These are phyloP conservation scores for Colletotrichum ledebouriae DNA, from an alignment of 2,329 filamentous ascomycete genomes.

Conservation along the genomic window DNA sequence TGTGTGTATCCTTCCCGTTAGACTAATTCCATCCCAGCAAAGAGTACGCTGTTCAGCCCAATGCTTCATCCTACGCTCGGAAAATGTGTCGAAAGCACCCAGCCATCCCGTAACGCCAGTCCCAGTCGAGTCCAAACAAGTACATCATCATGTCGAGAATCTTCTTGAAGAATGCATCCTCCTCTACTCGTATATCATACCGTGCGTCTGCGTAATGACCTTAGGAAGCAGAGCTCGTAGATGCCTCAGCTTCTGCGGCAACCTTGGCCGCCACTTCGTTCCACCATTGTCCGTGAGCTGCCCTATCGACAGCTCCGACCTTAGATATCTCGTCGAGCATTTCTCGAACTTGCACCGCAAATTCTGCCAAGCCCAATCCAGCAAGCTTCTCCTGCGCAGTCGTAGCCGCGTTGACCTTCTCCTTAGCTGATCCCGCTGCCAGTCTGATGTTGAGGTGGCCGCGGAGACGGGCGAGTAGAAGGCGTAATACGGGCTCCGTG, in stretches of 20 bases:
- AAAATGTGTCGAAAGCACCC: conserved; percentile 29
- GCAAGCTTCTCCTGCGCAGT: conserved; percentile 78
- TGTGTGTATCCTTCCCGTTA: conserved; percentile 12
- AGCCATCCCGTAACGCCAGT: conserved; percentile 29
- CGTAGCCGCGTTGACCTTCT: conserved; percentile 78
- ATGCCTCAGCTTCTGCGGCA: conserved; percentile 54
- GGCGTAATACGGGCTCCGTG: conserved; percentile 70
- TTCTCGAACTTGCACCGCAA: conserved; percentile 76
- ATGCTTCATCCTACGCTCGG: conserved; percentile 32
- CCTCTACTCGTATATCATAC: conserved; percentile 37
- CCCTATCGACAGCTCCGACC: conserved; percentile 76
- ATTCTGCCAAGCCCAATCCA: conserved; percentile 78
- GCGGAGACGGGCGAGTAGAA: conserved; percentile 76
- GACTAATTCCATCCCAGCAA: conserved; percentile 20
- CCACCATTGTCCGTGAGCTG: conserved; percentile 78
- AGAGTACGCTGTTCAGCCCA: conserved; percentile 25
- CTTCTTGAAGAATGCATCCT: conserved; percentile 20
- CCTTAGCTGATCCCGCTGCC: conserved; percentile 74
- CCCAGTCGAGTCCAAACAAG: conserved; percentile 35
- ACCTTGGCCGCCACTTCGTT: conserved; percentile 73
- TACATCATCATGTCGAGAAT: conserved; percentile 39
- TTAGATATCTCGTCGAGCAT: conserved; percentile 77
- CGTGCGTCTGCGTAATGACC: conserved; percentile 30
- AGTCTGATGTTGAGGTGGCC: conserved; percentile 76
- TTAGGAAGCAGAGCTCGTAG: conserved; percentile 14